A percentile compares a stretch with the other conserved stretches of the same genome.
These are phyloP conservation scores for Aspergillus incahuasiensis DNA, from an alignment of 495 filamentous ascomycete species.

Conservation along the genomic window DNA sequence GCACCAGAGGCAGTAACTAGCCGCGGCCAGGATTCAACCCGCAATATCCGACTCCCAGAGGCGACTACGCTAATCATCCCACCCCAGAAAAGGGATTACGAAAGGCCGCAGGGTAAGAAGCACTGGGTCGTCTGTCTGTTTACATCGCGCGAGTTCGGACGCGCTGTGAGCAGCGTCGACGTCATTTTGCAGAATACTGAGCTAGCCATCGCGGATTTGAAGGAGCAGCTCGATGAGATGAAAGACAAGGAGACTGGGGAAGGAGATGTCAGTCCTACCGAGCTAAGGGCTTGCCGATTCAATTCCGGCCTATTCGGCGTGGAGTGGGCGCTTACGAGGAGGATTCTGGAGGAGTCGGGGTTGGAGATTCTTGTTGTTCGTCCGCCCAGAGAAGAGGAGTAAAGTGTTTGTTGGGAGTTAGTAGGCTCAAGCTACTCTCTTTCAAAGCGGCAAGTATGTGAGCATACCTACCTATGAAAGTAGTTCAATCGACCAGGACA, in stretches of 20 bases:
- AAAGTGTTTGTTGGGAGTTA: not conserved
- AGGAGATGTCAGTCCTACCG: conserved; percentile 10
- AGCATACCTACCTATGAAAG: not conserved
- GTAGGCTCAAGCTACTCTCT: not conserved
- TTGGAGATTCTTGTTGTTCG: conserved; percentile 27
- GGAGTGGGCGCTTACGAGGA: conserved; percentile 26
- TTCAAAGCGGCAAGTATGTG: not conserved
- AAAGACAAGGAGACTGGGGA: not conserved
- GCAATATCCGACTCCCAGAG: conserved; percentile 16
- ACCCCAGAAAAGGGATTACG: conserved; percentile 28
- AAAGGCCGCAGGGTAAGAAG: conserved; percentile 11
- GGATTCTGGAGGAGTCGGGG: conserved; percentile 18
- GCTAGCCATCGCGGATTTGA: conserved; percentile 37
- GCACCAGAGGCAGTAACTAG: not conserved
- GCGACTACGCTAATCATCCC: conserved; percentile 46
- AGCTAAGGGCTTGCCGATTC: conserved; percentile 37
- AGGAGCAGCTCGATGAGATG: conserved; percentile 23
- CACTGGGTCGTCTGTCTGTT: conserved; percentile 51
- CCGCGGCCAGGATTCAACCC: not conserved
- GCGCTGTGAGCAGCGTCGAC: conserved; percentile 19
- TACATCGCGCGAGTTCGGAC: conserved; percentile 34
- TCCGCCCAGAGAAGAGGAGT: conserved; percentile 14
- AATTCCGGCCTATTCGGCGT: conserved; percentile 43
- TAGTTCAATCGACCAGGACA: not conserved
- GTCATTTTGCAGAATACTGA: conserved; percentile 35